Evolutionary conservation across 2,329 filamentous ascomycete species (phyloP).

Genomic region (Fusarium euwallaceae): DNA sequence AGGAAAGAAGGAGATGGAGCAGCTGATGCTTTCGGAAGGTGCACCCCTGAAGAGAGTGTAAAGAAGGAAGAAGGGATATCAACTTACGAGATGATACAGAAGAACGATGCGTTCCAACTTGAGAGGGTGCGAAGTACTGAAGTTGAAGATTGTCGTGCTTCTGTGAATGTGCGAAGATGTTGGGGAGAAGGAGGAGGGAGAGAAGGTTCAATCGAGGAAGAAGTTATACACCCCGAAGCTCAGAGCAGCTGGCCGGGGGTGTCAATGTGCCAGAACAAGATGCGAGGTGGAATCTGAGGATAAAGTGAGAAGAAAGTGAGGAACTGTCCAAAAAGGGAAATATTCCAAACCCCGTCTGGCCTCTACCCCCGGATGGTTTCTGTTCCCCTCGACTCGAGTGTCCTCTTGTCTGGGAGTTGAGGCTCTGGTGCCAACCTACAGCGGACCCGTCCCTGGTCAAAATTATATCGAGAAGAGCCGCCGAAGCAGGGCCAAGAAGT

Average conservation of each 20-base stretch:
- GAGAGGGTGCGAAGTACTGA: conserved; percentile 14
- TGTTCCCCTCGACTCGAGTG: not conserved
- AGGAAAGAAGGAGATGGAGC: not conserved
- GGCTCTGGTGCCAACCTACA: not conserved
- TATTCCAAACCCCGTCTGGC: not conserved
- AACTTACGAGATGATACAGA: conserved; percentile 9
- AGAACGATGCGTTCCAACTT: conserved; percentile 18
- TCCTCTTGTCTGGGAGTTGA: not conserved
- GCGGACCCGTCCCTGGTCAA: not conserved
- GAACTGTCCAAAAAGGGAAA: not conserved
- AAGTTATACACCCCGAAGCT: not conserved
- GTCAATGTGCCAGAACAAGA: not conserved
- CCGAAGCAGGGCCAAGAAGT: not conserved
- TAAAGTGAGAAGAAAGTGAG: conserved; percentile 6
- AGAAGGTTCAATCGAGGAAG: not conserved
- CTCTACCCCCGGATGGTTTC: not conserved
- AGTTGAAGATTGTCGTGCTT: conserved; percentile 12
- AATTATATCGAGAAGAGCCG: not conserved
- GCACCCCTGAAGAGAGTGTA: not conserved
- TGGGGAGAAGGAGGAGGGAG: not conserved
- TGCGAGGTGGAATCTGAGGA: not conserved
- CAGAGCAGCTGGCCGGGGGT: not conserved
- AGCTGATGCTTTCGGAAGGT: not conserved
- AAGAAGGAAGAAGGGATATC: not conserved
- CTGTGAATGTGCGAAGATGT: not conserved